phyloP scores from a whole-genome alignment of 768 basidiomycete genomes.

The Cystobasidiopsis lactophilus region DNA sequence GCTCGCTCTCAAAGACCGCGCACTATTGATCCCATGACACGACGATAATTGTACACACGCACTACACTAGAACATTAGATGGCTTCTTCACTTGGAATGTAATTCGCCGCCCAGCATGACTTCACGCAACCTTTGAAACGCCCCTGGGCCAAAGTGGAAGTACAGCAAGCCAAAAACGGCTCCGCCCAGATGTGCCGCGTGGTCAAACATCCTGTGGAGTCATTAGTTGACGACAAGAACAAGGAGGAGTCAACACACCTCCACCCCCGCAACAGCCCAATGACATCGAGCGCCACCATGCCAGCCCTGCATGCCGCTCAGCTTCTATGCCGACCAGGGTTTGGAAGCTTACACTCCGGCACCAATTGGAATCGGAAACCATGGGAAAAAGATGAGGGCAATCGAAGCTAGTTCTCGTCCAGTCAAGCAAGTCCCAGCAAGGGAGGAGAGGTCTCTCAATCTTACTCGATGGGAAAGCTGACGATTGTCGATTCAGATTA shows the following conservation, averaged over 20 bases:
- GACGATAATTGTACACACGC: too few species aligned
- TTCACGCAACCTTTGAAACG: too few species aligned
- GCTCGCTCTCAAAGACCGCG: too few species aligned
- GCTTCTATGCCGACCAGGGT: too few species aligned
- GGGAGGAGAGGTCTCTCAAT: background rate
- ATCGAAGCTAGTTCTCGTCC: background rate
- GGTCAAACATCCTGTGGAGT: constrained; percentile 14
- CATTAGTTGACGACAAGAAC: background rate
- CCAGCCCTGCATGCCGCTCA: background rate
- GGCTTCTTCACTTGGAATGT: too few species aligned
- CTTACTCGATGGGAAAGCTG: background rate
- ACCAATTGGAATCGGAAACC: constrained; percentile 11
- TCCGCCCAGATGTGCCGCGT: constrained; percentile 12
- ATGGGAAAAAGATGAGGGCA: constrained; percentile 16
- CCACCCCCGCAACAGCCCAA: constrained; percentile 6
- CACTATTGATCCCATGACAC: too few species aligned
- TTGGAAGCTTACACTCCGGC: background rate
- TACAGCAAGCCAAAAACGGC: background rate
- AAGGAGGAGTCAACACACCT: too few species aligned
- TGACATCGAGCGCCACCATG: constrained; percentile 8
- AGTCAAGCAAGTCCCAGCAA: background rate
- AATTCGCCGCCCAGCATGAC: too few species aligned
- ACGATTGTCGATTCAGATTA: background rate
- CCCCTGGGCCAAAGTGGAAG: background rate
- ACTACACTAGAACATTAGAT: too few species aligned